phyloP scores from a whole-genome alignment of 202 grass and related monocot genomes.

The Bolboschoenoplectus hybrid region DNA sequence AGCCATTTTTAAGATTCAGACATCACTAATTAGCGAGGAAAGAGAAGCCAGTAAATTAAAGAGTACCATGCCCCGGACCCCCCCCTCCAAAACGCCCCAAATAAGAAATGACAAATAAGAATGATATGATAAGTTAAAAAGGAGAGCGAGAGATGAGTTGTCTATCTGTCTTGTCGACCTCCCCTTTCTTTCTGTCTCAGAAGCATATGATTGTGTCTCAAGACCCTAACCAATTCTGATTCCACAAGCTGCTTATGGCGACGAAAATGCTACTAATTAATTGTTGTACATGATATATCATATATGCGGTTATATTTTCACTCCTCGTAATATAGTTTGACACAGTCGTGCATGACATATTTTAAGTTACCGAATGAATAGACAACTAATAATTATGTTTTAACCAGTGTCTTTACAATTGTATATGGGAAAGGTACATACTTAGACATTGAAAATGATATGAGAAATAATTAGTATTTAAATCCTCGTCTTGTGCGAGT shows the following conservation, averaged over 20 bases:
- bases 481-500: too few species aligned
- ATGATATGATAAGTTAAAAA: background rate
- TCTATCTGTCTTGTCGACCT: slow-evolving; percentile 32
- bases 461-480: too few species aligned
- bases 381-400: too few species aligned
- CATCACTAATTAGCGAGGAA: too few species aligned
- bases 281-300: too few species aligned
- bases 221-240: slow-evolving; percentile 12
- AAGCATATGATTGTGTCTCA: slow-evolving; percentile 26
- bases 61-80: background rate
- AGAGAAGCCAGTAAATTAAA: background rate
- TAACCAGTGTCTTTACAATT: too few species aligned
- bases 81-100: background rate
- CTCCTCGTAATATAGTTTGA: too few species aligned
- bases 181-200: background rate
- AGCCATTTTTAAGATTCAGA: background rate
- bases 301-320: too few species aligned
- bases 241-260: background rate
- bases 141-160: background rate
- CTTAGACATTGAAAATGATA: too few species aligned
- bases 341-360: too few species aligned
- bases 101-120: background rate
- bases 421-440: too few species aligned
- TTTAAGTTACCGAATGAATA: too few species aligned
- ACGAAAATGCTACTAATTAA: background rate